Conservation (phyloP, 148 eudicot genomes). For the Vaccinium darrowii region DNA sequence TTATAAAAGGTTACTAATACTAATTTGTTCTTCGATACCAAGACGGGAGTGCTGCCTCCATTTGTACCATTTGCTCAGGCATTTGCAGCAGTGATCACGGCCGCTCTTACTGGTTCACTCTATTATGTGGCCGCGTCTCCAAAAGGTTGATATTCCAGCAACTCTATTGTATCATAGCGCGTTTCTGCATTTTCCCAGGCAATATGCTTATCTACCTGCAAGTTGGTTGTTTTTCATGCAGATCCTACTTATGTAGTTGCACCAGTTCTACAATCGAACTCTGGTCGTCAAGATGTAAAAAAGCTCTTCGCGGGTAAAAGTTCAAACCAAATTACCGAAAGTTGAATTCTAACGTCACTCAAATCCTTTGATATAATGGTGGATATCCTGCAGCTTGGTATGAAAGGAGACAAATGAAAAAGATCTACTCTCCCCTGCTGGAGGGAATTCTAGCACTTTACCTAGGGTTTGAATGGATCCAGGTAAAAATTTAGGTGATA, state of each 20-base stretch:
- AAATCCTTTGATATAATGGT: neutral
- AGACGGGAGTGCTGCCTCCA: constrained; percentile 95
- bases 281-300: constrained; percentile 73
- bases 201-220: neutral
- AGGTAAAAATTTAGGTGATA: constrained; percentile 35
- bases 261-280: constrained; percentile 72
- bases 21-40: neutral
- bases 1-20: constrained; percentile 16
- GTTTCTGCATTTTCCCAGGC: neutral
- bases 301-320: constrained; percentile 94
- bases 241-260: constrained; percentile 96
- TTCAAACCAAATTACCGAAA: constrained; percentile 29
- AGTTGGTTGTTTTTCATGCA: constrained; percentile 30
- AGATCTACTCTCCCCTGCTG: constrained; percentile 89
- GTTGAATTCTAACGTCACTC: neutral
- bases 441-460: constrained; percentile 87
- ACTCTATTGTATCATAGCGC: neutral
- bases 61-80: constrained; percentile 98
- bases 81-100: constrained; percentile 95
- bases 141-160: constrained; percentile 49
- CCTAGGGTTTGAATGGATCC: constrained; percentile 98
- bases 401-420: constrained; percentile 90
- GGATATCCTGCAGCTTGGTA: constrained; percentile 74
- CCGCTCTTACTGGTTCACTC: constrained; percentile 91
- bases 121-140: constrained; percentile 96